These are phyloP conservation scores for Cordyceps sp. DNA, from an alignment of 2,329 filamentous ascomycete genomes.

Conservation along the genomic window DNA sequence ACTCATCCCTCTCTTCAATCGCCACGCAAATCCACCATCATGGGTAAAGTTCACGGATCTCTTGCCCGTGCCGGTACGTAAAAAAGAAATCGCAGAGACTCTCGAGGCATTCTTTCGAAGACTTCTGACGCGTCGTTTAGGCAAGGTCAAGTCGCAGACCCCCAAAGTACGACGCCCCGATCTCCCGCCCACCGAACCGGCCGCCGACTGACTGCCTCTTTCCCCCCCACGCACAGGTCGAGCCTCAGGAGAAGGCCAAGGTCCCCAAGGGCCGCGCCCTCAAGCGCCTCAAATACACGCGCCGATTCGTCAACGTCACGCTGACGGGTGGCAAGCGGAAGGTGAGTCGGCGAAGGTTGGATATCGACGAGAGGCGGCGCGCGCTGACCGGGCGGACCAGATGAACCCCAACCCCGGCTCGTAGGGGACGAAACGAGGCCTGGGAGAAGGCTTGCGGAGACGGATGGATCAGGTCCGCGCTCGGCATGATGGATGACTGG, in stretches of 20 bases:
- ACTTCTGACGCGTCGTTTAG: slow-evolving; percentile 45
- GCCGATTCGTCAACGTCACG: slow-evolving; percentile 96
- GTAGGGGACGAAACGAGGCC: slow-evolving; percentile 25
- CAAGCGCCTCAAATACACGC: slow-evolving; percentile 93
- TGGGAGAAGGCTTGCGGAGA: slow-evolving; percentile 11
- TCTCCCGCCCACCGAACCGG: slow-evolving; percentile 5
- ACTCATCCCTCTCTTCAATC: background rate
- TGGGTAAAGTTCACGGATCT: slow-evolving; percentile 90
- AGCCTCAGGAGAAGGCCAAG: slow-evolving; percentile 92
- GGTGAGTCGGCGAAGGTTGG: slow-evolving; percentile 34
- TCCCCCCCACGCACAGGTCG: slow-evolving; percentile 43
- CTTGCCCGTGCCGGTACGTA: slow-evolving; percentile 62
- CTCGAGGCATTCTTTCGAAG: no score
- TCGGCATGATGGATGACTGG: slow-evolving; percentile 11
- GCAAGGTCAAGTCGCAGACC: slow-evolving; percentile 96
- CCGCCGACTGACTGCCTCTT: slow-evolving; percentile 15
- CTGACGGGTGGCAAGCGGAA: slow-evolving; percentile 97
- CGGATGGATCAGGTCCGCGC: slow-evolving; percentile 14
- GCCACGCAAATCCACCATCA: no score
- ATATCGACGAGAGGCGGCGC: background rate
- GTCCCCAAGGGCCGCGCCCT: slow-evolving; percentile 90
- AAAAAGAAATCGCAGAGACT: no score
- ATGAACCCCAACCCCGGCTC: slow-evolving; percentile 78
- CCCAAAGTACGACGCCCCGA: slow-evolving; percentile 52
- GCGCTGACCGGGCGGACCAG: slow-evolving; percentile 24